Percentiles rank a stretch among this genome's conserved stretches.
Evolutionary conservation across 2,329 filamentous ascomycete species (phyloP).

Genomic region (Plenodomus tracheiphilus): DNA sequence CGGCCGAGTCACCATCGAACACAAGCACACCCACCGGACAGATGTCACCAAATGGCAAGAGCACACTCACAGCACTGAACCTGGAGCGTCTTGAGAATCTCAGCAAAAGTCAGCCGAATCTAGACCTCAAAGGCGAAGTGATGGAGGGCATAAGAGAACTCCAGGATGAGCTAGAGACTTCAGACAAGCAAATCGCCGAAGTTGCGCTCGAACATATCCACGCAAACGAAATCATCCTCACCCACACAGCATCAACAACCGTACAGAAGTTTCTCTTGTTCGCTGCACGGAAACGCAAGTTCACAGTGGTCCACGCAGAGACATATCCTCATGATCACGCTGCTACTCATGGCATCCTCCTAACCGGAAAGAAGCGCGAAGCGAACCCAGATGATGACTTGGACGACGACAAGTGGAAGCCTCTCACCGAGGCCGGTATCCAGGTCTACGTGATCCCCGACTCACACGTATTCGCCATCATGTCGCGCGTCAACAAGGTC

Average conservation of each 20-base stretch:
- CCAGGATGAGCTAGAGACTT: slow-evolving; percentile 89
- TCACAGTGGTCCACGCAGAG: slow-evolving; percentile 85
- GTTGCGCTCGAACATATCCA: slow-evolving; percentile 91
- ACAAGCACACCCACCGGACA: slow-evolving; percentile 57
- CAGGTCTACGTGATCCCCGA: slow-evolving; percentile 84
- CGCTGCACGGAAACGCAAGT: slow-evolving; percentile 85
- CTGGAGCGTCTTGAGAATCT: slow-evolving; percentile 47
- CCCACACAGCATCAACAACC: slow-evolving; percentile 81
- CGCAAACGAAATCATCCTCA: slow-evolving; percentile 88
- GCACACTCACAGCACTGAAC: slow-evolving; percentile 38
- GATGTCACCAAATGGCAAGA: slow-evolving; percentile 54
- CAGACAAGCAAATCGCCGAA: slow-evolving; percentile 88
- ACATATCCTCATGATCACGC: slow-evolving; percentile 70
- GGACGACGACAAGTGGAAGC: slow-evolving; percentile 67
- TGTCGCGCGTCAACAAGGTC: slow-evolving; percentile 94
- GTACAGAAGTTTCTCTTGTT: slow-evolving; percentile 88
- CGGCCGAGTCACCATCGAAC: slow-evolving; percentile 53
- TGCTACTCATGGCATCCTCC: slow-evolving; percentile 63
- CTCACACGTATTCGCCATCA: slow-evolving; percentile 85
- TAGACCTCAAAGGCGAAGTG: slow-evolving; percentile 85
- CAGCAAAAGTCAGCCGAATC: slow-evolving; percentile 45
- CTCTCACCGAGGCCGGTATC: slow-evolving; percentile 75
- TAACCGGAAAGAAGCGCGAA: slow-evolving; percentile 56
- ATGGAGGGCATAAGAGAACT: slow-evolving; percentile 94
- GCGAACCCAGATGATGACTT: slow-evolving; percentile 57